Percentiles rank a stretch among this genome's conserved stretches.
These are phyloP conservation scores for Aeschynomene evenia DNA, from an alignment of 306 rosid species.

Conservation along the genomic window DNA sequence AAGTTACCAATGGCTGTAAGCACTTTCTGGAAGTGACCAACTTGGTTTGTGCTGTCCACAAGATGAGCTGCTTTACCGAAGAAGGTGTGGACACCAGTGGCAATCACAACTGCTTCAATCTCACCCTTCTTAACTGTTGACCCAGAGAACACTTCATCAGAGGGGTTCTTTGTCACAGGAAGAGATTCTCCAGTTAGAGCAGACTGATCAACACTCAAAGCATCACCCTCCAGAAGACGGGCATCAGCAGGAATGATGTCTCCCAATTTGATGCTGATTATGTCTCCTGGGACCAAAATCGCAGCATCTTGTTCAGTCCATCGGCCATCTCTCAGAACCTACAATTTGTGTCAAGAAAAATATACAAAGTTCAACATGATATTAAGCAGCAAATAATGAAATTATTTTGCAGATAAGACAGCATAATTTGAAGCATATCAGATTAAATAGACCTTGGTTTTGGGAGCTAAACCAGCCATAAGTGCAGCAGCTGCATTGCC, in stretches of 20 bases:
- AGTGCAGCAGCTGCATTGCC: constrained; percentile 99
- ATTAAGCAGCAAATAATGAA: not conserved
- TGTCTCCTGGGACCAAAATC: constrained; percentile 94
- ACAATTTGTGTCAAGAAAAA: constrained; percentile 24
- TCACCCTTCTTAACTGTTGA: constrained; percentile 98
- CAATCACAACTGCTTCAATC: constrained; percentile 96
- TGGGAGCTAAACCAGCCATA: constrained; percentile 99
- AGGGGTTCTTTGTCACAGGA: constrained; percentile 85
- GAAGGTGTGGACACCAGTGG: constrained; percentile 98
- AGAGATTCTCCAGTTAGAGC: constrained; percentile 98
- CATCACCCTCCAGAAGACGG: constrained; percentile 99
- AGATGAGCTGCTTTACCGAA: constrained; percentile 98
- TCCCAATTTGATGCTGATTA: constrained; percentile 92
- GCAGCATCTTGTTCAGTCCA: constrained; percentile 98
- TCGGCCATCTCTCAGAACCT: constrained; percentile 94
- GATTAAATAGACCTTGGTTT: constrained; percentile 66
- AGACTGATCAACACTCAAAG: constrained; percentile 95
- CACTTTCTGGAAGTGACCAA: constrained; percentile 98
- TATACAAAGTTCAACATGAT: constrained; percentile 10
- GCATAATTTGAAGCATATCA: not conserved
- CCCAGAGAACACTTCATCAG: constrained; percentile 96
- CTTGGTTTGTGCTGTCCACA: constrained; percentile 97
- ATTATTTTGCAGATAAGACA: not conserved
- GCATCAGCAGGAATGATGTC: constrained; percentile 99
- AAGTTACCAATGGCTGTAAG: constrained; percentile 97